Evolutionary conservation across 345 rosid genomes (phyloP).

Genomic region (Aegle marmelos): DNA sequence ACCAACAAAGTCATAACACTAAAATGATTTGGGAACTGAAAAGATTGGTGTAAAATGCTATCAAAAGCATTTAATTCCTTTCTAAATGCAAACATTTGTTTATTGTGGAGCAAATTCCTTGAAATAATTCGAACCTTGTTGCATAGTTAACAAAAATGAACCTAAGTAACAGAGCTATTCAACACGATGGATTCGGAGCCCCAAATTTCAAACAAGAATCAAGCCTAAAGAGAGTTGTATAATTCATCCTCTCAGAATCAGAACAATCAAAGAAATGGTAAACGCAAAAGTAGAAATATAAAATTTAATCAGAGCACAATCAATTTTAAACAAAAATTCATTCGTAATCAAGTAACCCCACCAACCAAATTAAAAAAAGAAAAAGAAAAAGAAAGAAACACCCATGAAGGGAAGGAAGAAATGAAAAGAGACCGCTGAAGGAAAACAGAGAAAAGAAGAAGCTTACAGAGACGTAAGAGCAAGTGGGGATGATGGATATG

Average conservation of each 20-base stretch:
- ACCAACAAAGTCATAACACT: too few relatives aligned
- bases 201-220: background rate
- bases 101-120: background rate
- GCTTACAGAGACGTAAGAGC: conserved; percentile 81
- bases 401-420: too few relatives aligned
- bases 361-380: too few relatives aligned
- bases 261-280: background rate
- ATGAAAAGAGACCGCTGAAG: background rate
- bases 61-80: background rate
- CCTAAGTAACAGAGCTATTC: background rate
- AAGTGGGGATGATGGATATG: conserved; percentile 64
- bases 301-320: background rate
- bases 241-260: background rate
- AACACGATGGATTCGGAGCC: too few relatives aligned
- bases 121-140: background rate
- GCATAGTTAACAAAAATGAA: background rate
- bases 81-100: background rate
- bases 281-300: background rate
- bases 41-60: too few relatives aligned
- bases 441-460: background rate
- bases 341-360: background rate
- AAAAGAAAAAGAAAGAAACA: too few relatives aligned
- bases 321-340: background rate
- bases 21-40: too few relatives aligned
- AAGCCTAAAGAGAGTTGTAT: background rate